Base-by-base conservation (phyloP, 176 grass and related monocot species). In the Puya raimondii region DNA sequence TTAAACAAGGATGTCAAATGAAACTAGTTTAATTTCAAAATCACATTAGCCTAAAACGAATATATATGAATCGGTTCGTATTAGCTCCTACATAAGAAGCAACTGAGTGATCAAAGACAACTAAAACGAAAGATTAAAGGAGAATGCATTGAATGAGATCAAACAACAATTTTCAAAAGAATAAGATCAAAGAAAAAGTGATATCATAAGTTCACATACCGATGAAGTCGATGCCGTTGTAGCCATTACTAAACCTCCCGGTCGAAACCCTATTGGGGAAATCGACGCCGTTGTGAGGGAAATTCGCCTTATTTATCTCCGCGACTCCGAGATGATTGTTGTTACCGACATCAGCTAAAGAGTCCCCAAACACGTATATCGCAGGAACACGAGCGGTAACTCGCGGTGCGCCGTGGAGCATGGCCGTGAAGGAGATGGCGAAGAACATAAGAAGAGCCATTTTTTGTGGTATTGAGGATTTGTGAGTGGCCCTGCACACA, bases 321-420 rank as follows among this genome's bases (percentile, higher is more conserved):
- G 12, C 2, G 20, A 79, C 13, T 26, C 56, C 15, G 16, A 80
- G 29, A 42, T 67, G 71, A 25, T 85, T 80, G 57, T 85, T 85
- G 27, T 80, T 85, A 2, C 77, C 82, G 16, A 85, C 82, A 75
- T 85, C 77, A 12, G 63, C 54, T 4, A 69, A 20, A 5, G 82
- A 85, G 66, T 85, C 82, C 0, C 82, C 82, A 56, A 85, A 80
- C 27, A 76, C 81, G 61, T 69, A 83, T 22, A 83, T 54, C 0
- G 82, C 82, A 29, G 76, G 76, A 29, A 79, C 58, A 47, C 68
- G 10, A 58, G 48, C 66, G 12, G 17, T 69, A 50, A 23, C 48
- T 12, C 11, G 22, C 23, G 11, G 51, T 70, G 12, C 70, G 12
- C 12, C 27, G 64, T 51, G 20, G 51, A 70, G 9, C 33, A 79